Conservation (phyloP, 352 stramenopile species). For the Phytophthora pinifolia region DNA sequence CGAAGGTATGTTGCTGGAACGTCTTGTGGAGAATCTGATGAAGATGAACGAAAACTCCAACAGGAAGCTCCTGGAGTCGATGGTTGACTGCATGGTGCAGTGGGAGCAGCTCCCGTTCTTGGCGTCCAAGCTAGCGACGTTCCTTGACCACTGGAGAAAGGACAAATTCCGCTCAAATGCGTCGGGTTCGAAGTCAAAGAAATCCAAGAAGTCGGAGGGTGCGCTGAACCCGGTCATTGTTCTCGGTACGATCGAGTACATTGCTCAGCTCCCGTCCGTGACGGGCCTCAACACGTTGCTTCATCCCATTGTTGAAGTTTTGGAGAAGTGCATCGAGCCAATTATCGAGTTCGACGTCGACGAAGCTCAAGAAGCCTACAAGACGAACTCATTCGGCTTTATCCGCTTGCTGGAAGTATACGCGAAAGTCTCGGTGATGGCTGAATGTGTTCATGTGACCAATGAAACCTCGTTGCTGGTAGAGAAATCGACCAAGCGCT, state of each 20-base stretch:
- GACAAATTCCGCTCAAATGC: slow-evolving; percentile 37
- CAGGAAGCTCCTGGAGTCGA: slow-evolving; percentile 73
- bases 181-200: slow-evolving; percentile 36
- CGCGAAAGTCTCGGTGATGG: slow-evolving; percentile 55
- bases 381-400: slow-evolving; percentile 56
- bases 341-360: slow-evolving; percentile 47
- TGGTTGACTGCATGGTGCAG: slow-evolving; percentile 76
- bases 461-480: slow-evolving; percentile 48
- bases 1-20: slow-evolving; percentile 57
- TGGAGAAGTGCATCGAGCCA: slow-evolving; percentile 45
- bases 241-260: slow-evolving; percentile 64
- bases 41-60: slow-evolving; percentile 70
- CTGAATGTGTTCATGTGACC: slow-evolving; percentile 50
- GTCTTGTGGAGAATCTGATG: slow-evolving; percentile 68
- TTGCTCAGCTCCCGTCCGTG: slow-evolving; percentile 47
- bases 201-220: slow-evolving; percentile 27
- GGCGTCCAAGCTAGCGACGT: slow-evolving; percentile 57
- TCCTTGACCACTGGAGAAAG: slow-evolving; percentile 57
- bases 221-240: slow-evolving; percentile 63
- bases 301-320: slow-evolving; percentile 40
- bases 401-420: slow-evolving; percentile 75
- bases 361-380: slow-evolving; percentile 46
- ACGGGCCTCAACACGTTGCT: slow-evolving; percentile 52
- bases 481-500: slow-evolving; percentile 42
- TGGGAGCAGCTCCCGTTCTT: slow-evolving; percentile 76